Conservation (phyloP, 1,284 basidiomycete species). For the Cutaneotrichosporon sp. region DNA sequence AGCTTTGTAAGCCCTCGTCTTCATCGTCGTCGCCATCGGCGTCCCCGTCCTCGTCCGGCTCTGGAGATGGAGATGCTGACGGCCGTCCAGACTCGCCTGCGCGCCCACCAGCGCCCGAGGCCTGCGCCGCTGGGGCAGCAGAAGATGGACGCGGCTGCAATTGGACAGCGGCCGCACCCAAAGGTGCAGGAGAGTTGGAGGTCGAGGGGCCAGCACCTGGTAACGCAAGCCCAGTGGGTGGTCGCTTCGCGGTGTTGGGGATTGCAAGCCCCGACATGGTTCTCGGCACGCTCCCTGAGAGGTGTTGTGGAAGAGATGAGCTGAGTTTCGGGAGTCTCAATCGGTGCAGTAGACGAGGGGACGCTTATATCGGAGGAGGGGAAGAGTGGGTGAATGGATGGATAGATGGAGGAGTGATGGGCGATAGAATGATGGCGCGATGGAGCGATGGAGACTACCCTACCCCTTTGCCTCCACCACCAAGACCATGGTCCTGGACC, state of each 20-base stretch:
- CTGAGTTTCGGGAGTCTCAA: background rate
- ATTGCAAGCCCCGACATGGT: conserved; percentile 15
- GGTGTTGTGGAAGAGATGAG: background rate
- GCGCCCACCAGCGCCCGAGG: background rate
- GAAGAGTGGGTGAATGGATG: background rate
- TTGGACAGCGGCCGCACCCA: background rate
- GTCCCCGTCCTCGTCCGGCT: conserved; percentile 36
- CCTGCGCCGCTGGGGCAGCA: background rate
- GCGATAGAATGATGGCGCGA: too few species aligned
- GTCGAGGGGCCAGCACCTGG: conserved; percentile 13
- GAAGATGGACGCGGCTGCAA: background rate
- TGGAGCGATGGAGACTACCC: too few species aligned
- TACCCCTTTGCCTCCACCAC: too few species aligned
- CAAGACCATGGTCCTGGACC: too few species aligned
- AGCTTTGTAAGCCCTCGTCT: conserved; percentile 21
- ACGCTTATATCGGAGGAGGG: background rate
- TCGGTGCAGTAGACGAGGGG: background rate
- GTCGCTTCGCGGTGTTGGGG: conserved; percentile 20
- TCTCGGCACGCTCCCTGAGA: background rate
- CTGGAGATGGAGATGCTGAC: conserved; percentile 28
- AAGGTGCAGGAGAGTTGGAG: conserved; percentile 16
- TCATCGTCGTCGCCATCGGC: conserved; percentile 43
- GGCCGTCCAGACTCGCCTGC: conserved; percentile 1
- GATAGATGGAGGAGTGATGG: background rate
- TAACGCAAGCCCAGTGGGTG: conserved; percentile 19